Percentiles rank a stretch among this genome's conserved stretches.
phyloP scores from a whole-genome alignment of 2,329 filamentous ascomycete genomes.

The Alternaria sp. region DNA sequence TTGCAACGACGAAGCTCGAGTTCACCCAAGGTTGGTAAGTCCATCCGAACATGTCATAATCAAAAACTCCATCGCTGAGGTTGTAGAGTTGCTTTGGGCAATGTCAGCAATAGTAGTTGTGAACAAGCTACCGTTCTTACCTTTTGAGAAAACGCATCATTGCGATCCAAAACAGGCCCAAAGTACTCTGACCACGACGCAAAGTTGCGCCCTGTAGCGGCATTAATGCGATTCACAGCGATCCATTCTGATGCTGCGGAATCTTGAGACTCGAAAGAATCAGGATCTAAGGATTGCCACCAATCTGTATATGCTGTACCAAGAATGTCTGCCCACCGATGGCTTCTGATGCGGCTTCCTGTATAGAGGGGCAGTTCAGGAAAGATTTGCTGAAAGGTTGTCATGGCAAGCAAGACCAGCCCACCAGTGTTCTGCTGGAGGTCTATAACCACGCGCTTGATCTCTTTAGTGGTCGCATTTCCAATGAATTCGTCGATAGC shows the following conservation, averaged over 20 bases:
- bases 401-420: slow-evolving; percentile 34
- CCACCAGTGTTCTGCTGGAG: slow-evolving; percentile 67
- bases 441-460: slow-evolving; percentile 68
- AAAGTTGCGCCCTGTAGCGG: slow-evolving; percentile 44
- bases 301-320: slow-evolving; percentile 21
- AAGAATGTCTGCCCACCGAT: slow-evolving; percentile 36
- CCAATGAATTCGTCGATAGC: slow-evolving; percentile 53
- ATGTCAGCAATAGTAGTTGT: no score
- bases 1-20: no score
- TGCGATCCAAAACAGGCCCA: slow-evolving; percentile 29
- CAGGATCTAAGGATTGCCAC: slow-evolving; percentile 9
- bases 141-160: slow-evolving; percentile 45
- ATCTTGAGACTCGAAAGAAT: slow-evolving; percentile 4
- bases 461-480: slow-evolving; percentile 53
- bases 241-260: slow-evolving; percentile 29
- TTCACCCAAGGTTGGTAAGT: no score
- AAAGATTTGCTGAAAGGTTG: slow-evolving; percentile 60
- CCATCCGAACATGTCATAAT: neutral
- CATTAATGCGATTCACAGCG: slow-evolving; percentile 23
- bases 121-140: no score
- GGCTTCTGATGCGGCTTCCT: slow-evolving; percentile 55
- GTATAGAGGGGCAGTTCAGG: slow-evolving; percentile 52
- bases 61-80: neutral
- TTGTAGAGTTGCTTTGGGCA: slow-evolving; percentile 9
- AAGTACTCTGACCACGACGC: slow-evolving; percentile 53